Evolutionary conservation across 306 rosid species (phyloP), one percentile per base, ranked within the genome.

Genomic region (Vigna mungo): DNA sequence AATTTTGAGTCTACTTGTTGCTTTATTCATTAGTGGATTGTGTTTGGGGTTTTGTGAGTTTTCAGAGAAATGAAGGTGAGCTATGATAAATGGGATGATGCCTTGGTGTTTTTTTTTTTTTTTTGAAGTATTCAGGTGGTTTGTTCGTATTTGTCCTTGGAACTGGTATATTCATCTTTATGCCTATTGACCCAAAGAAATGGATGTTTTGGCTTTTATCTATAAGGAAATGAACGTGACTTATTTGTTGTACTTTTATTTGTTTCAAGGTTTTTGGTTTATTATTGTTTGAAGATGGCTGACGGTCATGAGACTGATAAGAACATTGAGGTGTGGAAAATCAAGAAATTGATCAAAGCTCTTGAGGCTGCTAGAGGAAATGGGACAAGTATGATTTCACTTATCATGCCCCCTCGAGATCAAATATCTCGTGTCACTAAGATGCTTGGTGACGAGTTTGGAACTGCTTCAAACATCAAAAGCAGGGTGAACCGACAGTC

Each of bases 391-490:
- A 92, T 92, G 97, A 92, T 92, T 71, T 92, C 97, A 58, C 93
- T 92, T 64, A 92, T 92, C 70, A 90, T 92, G 97, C 97, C 97
- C 69, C 97, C 97, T 0, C 88, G 97, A 0, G 97, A 92, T 88
- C 97, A 92, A 55, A 79, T 92, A 13, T 88, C 97, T 68, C 96
- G 97, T 56, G 97, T 92, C 55, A 90, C 96, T 23, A 92, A 92
- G 93, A 92, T 92, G 97, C 88, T 92, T 74, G 96, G 96, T 16
- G 97, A 92, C 79, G 97, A 92, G 85, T 92, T 87, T 83, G 97
- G 97, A 73, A 92, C 97, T 76, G 97, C 96, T 55, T 92, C 97
- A 48, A 92, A 92, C 83, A 92, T 92, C 67, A 92, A 90, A 55
- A 92, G 97, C 69, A 90, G 97, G 84, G 97, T 92, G 78, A 92